These are phyloP conservation scores for Solanum clarkiae DNA, from an alignment of 257 asterid species.

Conservation along the genomic window DNA sequence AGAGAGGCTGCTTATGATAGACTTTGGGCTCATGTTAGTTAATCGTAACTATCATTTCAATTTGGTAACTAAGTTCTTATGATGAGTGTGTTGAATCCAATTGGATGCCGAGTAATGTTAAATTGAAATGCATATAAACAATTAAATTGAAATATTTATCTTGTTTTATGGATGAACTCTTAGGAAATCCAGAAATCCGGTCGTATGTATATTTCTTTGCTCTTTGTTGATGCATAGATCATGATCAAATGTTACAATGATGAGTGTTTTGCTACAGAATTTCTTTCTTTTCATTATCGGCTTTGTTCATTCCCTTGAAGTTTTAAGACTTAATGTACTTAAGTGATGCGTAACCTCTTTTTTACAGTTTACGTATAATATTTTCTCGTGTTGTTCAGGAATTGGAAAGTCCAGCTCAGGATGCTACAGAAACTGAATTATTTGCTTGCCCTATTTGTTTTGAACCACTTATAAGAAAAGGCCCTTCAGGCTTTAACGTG, in stretches of 20 bases:
- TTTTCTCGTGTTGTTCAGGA: conserved; percentile 28
- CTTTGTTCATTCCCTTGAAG: neutral
- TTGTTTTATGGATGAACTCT: neutral
- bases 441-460: conserved; percentile 89
- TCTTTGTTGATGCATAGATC: neutral
- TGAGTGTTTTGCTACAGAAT: neutral
- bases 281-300: neutral
- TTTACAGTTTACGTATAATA: neutral
- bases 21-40: neutral
- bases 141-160: neutral
- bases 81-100: neutral
- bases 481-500: conserved; percentile 93
- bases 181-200: neutral
- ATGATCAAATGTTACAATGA: neutral
- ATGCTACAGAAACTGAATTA: conserved; percentile 35
- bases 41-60: neutral
- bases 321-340: neutral
- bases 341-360: neutral
- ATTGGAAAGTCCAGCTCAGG: conserved; percentile 20
- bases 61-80: neutral
- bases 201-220: neutral
- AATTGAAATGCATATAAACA: neutral
- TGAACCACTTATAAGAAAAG: conserved; percentile 76
- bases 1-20: neutral
- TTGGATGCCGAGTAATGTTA: neutral